A percentile compares a stretch with the other conserved stretches of the same genome.
Conservation (phyloP, 2,329 filamentous ascomycete genomes). For the Aaosphaeria pasadenensis region DNA sequence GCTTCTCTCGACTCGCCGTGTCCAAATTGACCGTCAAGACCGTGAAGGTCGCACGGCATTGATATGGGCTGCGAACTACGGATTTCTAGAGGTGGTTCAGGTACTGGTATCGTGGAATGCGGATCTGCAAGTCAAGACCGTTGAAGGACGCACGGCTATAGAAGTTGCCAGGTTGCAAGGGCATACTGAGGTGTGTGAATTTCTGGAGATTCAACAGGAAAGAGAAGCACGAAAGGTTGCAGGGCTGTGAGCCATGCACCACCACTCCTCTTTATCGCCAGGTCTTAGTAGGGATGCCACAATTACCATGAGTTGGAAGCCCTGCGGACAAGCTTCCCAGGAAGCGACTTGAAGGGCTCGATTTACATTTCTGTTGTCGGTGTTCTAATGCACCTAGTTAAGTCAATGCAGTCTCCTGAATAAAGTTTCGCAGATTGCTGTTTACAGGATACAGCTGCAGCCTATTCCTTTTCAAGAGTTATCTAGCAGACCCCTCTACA, state of each 20-base stretch:
- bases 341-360: too few species aligned
- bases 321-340: too few species aligned
- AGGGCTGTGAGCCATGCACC: slow-evolving; percentile 2
- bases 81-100: slow-evolving; percentile 22
- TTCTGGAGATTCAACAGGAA: slow-evolving; percentile 7
- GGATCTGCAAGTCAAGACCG: slow-evolving; percentile 7
- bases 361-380: too few species aligned
- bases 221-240: slow-evolving; percentile 2
- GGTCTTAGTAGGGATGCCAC: background rate
- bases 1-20: slow-evolving; percentile 24
- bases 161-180: slow-evolving; percentile 12
- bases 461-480: too few species aligned
- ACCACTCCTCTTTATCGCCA: slow-evolving; percentile 1
- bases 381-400: too few species aligned
- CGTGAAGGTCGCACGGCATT: slow-evolving; percentile 25
- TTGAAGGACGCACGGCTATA: slow-evolving; percentile 9
- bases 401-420: too few species aligned
- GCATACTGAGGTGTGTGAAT: slow-evolving; percentile 14
- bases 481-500: too few species aligned
- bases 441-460: too few species aligned
- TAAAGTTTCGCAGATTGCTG: too few species aligned
- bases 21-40: slow-evolving; percentile 32
- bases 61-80: slow-evolving; percentile 36
- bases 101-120: slow-evolving; percentile 11
- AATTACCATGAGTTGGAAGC: too few species aligned